phyloP scores from a whole-genome alignment of 75 land plant genomes.

The Chamaecyparis obtusa region DNA sequence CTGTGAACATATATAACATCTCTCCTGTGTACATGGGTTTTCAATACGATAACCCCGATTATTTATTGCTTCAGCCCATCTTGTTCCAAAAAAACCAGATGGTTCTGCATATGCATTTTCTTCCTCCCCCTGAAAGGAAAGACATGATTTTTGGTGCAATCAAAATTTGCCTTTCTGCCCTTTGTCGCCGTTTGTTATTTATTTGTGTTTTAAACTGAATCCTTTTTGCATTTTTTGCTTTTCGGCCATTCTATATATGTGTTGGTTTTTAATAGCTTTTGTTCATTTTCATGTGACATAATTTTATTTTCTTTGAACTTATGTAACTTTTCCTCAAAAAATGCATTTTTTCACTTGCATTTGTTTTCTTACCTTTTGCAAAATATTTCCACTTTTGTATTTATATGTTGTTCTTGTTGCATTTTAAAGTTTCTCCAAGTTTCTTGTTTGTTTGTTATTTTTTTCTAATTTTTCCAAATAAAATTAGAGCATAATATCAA shows the following conservation, averaged over 20 bases:
- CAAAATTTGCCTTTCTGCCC: too few species aligned
- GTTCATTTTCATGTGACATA: too few species aligned
- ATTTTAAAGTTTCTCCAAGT: neutral
- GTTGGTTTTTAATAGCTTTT: neutral
- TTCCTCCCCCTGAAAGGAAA: too few species aligned
- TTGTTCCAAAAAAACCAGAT: too few species aligned
- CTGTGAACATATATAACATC: too few species aligned
- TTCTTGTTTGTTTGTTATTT: neutral
- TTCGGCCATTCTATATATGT: neutral
- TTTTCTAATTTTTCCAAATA: neutral
- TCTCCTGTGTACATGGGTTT: too few species aligned
- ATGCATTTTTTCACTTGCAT: neutral
- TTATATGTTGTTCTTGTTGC: neutral
- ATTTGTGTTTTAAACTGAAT: too few species aligned
- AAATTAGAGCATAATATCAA: neutral
- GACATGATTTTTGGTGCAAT: too few species aligned
- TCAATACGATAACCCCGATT: too few species aligned
- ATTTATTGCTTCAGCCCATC: too few species aligned
- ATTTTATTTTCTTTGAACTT: too few species aligned
- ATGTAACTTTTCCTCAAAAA: neutral
- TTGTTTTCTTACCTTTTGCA: neutral
- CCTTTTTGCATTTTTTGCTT: neutral
- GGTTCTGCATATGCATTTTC: neutral
- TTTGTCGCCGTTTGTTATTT: too few species aligned
- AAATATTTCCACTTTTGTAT: neutral